These are phyloP conservation scores for Syzygium malaccense DNA, from an alignment of 441 rosid genomes.

Conservation along the genomic window DNA sequence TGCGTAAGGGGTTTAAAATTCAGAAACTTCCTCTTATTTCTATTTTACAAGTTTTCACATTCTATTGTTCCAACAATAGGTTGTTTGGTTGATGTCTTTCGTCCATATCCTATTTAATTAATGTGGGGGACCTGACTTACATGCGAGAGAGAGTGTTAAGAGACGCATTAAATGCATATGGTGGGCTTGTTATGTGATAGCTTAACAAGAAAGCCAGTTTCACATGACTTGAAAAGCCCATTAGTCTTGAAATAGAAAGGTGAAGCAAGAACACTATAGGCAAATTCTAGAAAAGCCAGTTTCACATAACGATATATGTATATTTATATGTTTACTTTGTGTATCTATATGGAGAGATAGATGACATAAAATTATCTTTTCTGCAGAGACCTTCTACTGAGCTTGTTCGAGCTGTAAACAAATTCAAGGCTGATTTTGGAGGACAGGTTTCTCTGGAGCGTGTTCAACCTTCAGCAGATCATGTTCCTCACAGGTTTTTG, in stretches of 20 bases:
- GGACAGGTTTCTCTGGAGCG: constrained; percentile 88
- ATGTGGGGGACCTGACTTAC: not conserved
- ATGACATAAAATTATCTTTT: not conserved
- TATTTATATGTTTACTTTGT: not conserved
- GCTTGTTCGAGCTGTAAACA: constrained; percentile 87
- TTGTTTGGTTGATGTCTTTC: not conserved
- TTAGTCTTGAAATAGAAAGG: not conserved
- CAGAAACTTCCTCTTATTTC: not conserved
- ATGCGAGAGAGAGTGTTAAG: not conserved
- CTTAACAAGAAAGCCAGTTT: not conserved
- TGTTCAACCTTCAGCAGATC: constrained; percentile 94
- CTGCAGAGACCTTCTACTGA: constrained; percentile 78
- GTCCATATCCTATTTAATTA: not conserved
- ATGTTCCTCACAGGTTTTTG: constrained; percentile 82
- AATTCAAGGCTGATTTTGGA: constrained; percentile 92
- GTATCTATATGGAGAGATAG: not conserved
- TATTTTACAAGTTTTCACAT: not conserved
- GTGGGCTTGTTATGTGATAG: not conserved
- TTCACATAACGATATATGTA: not conserved
- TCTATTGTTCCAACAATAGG: not conserved
- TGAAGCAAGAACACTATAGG: not conserved
- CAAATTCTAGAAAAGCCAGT: not conserved
- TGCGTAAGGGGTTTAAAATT: not conserved
- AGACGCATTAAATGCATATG: not conserved
- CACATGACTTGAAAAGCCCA: not conserved